These are phyloP conservation scores for Ogataea corticis DNA, from an alignment of 805 yeast genomes.

Conservation along the genomic window DNA sequence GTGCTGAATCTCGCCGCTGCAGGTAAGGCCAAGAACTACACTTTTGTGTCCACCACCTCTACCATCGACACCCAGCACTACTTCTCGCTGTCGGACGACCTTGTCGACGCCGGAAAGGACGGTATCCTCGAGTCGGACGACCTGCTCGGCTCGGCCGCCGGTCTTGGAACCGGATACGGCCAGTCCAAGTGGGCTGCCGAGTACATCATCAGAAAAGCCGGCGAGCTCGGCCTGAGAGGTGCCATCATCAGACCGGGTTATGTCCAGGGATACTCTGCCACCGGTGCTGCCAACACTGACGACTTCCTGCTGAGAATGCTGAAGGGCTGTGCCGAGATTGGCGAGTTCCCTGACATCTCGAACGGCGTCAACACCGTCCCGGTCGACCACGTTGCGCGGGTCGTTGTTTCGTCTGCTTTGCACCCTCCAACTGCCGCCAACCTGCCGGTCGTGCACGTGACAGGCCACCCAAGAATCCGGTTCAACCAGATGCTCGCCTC, in stretches of 20 bases:
- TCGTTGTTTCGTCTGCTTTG: slow-evolving; percentile 79
- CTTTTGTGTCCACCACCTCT: slow-evolving; percentile 96
- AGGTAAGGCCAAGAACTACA: slow-evolving; percentile 83
- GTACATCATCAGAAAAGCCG: slow-evolving; percentile 83
- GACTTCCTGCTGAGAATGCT: slow-evolving; percentile 93
- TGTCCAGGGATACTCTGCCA: slow-evolving; percentile 79
- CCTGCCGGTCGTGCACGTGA: slow-evolving; percentile 84
- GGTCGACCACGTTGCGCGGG: slow-evolving; percentile 96
- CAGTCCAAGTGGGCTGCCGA: slow-evolving; percentile 99
- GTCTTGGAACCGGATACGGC: slow-evolving; percentile 92
- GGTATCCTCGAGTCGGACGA: slow-evolving; percentile 87
- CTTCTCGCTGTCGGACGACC: slow-evolving; percentile 71
- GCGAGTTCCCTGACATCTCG: slow-evolving; percentile 78
- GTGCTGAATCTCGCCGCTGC: slow-evolving; percentile 73
- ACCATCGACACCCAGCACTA: slow-evolving; percentile 83
- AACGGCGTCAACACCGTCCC: slow-evolving; percentile 96
- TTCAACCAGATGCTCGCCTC: slow-evolving; percentile 74
- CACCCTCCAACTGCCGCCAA: slow-evolving; percentile 60
- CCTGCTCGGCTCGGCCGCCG: slow-evolving; percentile 75
- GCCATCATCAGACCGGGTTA: slow-evolving; percentile 95
- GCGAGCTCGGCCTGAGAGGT: slow-evolving; percentile 82
- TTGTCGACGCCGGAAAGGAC: slow-evolving; percentile 58
- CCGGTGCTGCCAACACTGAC: slow-evolving; percentile 94
- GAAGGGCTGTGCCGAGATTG: slow-evolving; percentile 91
- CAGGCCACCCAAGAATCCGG: slow-evolving; percentile 90